Percentiles rank a stretch among this genome's conserved stretches.
Conservation (phyloP, 129 eudicot species). For the Erigeron canadensis region DNA sequence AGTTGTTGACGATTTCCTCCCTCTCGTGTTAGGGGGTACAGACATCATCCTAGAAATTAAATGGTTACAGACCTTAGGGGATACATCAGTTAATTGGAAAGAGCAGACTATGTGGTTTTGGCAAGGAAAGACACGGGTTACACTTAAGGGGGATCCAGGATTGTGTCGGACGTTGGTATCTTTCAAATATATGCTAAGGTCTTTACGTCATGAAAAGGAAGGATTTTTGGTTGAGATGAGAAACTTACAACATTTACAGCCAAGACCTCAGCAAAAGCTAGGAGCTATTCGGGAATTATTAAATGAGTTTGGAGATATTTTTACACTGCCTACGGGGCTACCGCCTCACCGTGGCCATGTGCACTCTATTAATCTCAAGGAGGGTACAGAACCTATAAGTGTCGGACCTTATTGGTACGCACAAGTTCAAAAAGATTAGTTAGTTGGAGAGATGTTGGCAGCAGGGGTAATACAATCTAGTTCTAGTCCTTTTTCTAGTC, state of each 20-base stretch:
- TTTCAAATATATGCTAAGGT: too few species aligned
- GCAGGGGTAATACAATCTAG: neutral
- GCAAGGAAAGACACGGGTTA: neutral
- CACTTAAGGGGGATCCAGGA: neutral
- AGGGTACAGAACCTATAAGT: neutral
- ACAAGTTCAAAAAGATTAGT: neutral
- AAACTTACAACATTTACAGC: too few species aligned
- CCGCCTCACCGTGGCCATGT: too few species aligned
- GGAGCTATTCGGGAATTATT: too few species aligned
- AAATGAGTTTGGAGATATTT: too few species aligned
- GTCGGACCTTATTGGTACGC: neutral
- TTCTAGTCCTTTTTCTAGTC: neutral
- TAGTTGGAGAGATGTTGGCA: neutral
- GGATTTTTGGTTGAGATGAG: too few species aligned
- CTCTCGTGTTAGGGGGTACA: neutral
- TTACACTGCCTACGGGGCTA: too few species aligned
- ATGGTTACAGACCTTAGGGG: neutral
- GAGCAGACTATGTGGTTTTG: neutral
- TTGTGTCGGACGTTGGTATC: neutral
- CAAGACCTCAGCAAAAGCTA: too few species aligned
- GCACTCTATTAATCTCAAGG: too few species aligned
- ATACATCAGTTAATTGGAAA: neutral
- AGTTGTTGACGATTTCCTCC: neutral
- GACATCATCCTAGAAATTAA: neutral
- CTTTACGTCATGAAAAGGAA: too few species aligned